Conservation (phyloP, 148 eudicot species). For the Arctostaphylos glauca region DNA sequence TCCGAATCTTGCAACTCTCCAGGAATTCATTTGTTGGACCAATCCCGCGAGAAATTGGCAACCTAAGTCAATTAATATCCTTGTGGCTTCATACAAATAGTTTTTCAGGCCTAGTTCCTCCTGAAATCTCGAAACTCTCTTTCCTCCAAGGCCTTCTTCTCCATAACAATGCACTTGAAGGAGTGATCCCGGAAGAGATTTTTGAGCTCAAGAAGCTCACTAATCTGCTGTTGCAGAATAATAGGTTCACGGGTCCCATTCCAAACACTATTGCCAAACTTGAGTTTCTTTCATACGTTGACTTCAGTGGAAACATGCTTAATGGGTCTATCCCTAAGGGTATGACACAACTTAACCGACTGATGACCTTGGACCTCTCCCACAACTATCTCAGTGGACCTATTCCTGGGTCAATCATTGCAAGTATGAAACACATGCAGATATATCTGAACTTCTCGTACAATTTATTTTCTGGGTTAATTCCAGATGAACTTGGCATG, state of each 20-base stretch:
- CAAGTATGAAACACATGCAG: conserved; percentile 61
- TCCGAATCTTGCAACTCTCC: conserved; percentile 35
- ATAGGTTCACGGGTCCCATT: conserved; percentile 48
- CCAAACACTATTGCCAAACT: conserved; percentile 51
- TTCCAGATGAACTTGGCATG: conserved; percentile 65
- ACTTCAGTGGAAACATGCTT: conserved; percentile 67
- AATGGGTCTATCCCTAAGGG: conserved; percentile 53
- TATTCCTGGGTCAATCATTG: conserved; percentile 47
- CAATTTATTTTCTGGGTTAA: conserved; percentile 47
- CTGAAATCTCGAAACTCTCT: conserved; percentile 51
- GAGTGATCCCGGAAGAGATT: conserved; percentile 54
- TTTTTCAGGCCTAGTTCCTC: conserved; percentile 68
- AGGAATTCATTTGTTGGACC: conserved; percentile 51
- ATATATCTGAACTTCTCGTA: conserved; percentile 55
- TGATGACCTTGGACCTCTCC: conserved; percentile 64
- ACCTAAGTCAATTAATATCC: conserved; percentile 38
- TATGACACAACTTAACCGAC: conserved; percentile 41
- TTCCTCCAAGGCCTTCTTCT: conserved; percentile 66
- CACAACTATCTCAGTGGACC: conserved; percentile 58
- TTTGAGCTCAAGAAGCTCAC: conserved; percentile 53
- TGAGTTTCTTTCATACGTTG: conserved; percentile 52
- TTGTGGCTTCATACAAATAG: conserved; percentile 42
- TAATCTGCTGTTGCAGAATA: conserved; percentile 44
- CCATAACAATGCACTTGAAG: conserved; percentile 52
- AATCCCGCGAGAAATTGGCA: conserved; percentile 69